Base-by-base conservation (phyloP, 805 yeast species). In the Saccharomycopsis amapae region DNA sequence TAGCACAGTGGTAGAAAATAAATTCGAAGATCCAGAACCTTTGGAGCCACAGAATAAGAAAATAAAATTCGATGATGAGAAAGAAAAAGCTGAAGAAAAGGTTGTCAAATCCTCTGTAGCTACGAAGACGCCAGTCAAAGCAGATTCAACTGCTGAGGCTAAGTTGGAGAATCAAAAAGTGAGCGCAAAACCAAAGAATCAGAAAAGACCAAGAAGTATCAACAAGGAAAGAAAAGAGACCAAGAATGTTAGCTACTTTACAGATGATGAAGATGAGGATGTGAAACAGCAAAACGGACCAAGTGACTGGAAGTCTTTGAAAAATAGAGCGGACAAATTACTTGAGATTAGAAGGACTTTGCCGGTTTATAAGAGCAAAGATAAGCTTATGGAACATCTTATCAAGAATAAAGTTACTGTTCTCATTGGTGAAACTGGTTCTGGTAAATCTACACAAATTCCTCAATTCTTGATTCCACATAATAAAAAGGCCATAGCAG, bases 401-500 rank as follows among this genome's bases (percentile, higher is more conserved):
- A 47, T 64, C 2, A 50, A 64, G 9, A 75, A 81, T 55, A 79
- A 74, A 51, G 94, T 88, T 4, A 78, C 89, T 0, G 78, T 90
- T 1, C 70, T 90, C 17, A 84, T 93, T 59, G 97, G 97, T 64
- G 97, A 90, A 60, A 90, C 98, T 0, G 98, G 98, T 64, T 86
- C 96, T 5, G 97, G 97, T 69, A 90, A 90, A 60, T 89, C 97
- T 3, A 90, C 98, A 0, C 98, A 90, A 66, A 80, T 90, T 39
- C 97, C 98, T 0, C 97, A 90, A 60, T 81, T 90, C 53, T 60
- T 90, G n/a, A 75, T 85, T 64, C 73, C 76, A 0, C 63, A 65
- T 40, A 59, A 63, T 31, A 62, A 64, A 17, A 78, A 76, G 49
- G 69, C 73, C 22, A 79, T 90, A 18, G 97, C 95, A 0, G 90